phyloP scores from a whole-genome alignment of 2,329 filamentous ascomycete species.

The Arthrocladium fulminans region DNA sequence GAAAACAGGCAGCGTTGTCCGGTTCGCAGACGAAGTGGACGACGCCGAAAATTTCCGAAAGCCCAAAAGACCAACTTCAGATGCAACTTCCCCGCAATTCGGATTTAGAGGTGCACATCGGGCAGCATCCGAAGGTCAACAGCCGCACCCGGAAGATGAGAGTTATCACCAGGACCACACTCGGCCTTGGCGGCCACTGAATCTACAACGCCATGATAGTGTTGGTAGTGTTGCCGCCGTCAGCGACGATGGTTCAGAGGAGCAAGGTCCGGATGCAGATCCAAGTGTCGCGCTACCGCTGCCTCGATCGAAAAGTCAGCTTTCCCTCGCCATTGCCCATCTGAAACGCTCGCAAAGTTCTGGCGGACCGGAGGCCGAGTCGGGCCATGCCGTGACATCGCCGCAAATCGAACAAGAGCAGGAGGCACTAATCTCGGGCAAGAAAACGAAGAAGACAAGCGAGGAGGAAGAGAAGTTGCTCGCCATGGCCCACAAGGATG shows the following conservation, averaged over 20 bases:
- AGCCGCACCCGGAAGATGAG: neutral
- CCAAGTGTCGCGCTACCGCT: slow-evolving; percentile 6
- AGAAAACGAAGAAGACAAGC: slow-evolving; percentile 12
- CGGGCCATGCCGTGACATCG: slow-evolving; percentile 12
- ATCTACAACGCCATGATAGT: slow-evolving; percentile 5
- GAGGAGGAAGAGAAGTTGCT: slow-evolving; percentile 19
- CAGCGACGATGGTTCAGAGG: slow-evolving; percentile 10
- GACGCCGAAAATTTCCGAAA: slow-evolving; percentile 10
- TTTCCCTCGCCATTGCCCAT: slow-evolving; percentile 22
- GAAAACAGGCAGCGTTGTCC: slow-evolving; percentile 19
- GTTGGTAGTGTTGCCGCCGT: slow-evolving; percentile 11
- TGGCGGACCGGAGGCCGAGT: slow-evolving; percentile 17
- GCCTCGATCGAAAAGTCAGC: slow-evolving; percentile 21
- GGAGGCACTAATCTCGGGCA: slow-evolving; percentile 10
- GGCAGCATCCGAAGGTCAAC: slow-evolving; percentile 5
- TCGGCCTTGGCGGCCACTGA: neutral
- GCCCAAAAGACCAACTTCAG: slow-evolving; percentile 12
- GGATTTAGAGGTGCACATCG: neutral
- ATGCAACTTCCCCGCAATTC: neutral
- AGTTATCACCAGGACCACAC: no score
- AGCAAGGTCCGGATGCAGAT: slow-evolving; percentile 10
- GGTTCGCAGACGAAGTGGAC: slow-evolving; percentile 19
- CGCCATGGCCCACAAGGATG: slow-evolving; percentile 17
- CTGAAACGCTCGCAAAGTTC: slow-evolving; percentile 10
- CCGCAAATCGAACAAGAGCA: slow-evolving; percentile 7